Percentiles rank a stretch among this genome's conserved stretches.
These are phyloP conservation scores for Peronospora farinosa DNA, from an alignment of 352 stramenopile species.

Conservation along the genomic window DNA sequence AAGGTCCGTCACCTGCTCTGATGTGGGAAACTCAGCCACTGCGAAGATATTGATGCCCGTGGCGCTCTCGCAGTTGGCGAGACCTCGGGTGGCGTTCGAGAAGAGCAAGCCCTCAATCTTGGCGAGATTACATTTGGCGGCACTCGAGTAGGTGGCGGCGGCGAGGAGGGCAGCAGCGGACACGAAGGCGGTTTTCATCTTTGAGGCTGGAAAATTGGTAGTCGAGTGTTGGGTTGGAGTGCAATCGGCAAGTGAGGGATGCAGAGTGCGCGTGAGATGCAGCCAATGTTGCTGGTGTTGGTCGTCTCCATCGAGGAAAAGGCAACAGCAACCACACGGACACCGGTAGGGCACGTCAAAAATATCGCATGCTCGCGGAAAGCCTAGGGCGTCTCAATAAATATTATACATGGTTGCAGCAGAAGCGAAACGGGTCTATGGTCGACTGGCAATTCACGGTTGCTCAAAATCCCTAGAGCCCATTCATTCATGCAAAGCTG, in stretches of 20 bases:
- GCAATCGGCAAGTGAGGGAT: neutral
- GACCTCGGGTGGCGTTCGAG: neutral
- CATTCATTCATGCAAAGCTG: neutral
- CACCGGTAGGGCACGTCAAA: neutral
- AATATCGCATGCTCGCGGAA: neutral
- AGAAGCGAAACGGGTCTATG: neutral
- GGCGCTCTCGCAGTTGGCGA: neutral
- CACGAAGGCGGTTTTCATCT: slow-evolving; percentile 3
- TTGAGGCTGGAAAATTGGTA: neutral
- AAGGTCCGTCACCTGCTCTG: slow-evolving; percentile 1
- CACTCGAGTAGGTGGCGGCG: neutral
- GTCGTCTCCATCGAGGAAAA: neutral
- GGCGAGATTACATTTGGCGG: neutral
- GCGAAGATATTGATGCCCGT: slow-evolving; percentile 2
- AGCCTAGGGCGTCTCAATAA: neutral
- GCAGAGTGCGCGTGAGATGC: neutral
- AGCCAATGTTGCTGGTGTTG: neutral
- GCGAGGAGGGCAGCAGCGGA: neutral
- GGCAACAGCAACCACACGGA: neutral
- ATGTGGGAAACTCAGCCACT: neutral
- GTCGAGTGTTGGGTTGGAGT: neutral
- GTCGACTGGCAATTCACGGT: neutral
- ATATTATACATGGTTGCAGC: neutral
- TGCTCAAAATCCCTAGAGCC: neutral
- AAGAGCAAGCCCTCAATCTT: slow-evolving; percentile 2